Evolutionary conservation across 768 basidiomycete genomes (phyloP).

Genomic region (Lenzites betulinus): DNA sequence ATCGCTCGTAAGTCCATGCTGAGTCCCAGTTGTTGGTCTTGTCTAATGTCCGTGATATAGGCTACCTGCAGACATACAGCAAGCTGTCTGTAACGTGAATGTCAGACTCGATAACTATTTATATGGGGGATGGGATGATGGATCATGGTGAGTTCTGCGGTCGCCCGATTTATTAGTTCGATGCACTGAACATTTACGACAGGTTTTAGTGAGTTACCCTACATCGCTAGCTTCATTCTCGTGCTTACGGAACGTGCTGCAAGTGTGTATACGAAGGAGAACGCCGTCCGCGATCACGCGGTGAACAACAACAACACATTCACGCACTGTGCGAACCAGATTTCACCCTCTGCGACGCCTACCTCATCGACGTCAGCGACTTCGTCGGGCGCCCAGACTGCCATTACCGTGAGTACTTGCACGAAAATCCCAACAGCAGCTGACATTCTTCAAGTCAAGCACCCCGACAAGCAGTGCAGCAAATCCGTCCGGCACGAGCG

Average conservation of each 20-base stretch:
- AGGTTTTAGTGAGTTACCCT: slow-evolving; percentile 25
- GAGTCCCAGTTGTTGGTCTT: too few relatives aligned
- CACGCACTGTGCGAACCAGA: slow-evolving; percentile 28
- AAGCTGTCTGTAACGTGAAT: slow-evolving; percentile 16
- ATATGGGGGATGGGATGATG: slow-evolving; percentile 14
- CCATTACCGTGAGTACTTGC: neutral
- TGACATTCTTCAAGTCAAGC: neutral
- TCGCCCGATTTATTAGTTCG: neutral
- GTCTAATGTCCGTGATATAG: neutral
- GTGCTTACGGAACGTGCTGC: neutral
- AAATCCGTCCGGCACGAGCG: neutral
- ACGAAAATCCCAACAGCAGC: neutral
- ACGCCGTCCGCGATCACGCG: slow-evolving; percentile 21
- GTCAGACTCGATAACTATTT: slow-evolving; percentile 20
- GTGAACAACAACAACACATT: slow-evolving; percentile 32
- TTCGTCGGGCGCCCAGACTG: neutral
- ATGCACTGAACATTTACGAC: neutral
- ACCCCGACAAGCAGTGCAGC: neutral
- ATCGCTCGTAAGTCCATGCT: slow-evolving; percentile 5
- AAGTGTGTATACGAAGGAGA: slow-evolving; percentile 28
- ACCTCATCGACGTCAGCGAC: neutral
- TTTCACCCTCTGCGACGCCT: neutral
- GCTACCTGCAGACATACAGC: slow-evolving; percentile 15
- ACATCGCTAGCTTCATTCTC: too few relatives aligned
- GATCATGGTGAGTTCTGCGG: slow-evolving; percentile 5